Base-by-base conservation (phyloP, 345 rosid genomes). In the Populus ilicifolia region DNA sequence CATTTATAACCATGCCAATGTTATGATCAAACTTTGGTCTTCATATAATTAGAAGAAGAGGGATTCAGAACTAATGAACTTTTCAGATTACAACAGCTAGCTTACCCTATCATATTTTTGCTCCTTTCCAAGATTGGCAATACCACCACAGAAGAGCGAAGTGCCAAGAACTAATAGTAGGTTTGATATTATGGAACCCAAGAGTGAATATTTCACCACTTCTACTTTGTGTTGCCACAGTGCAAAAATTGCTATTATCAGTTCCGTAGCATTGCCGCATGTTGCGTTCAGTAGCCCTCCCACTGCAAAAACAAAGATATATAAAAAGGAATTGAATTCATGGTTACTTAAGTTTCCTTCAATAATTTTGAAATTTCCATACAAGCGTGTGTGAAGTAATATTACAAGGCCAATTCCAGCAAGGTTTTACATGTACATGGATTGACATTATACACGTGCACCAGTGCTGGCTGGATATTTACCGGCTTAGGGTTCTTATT, bases 231-330 rank as follows among this genome's bases (percentile, higher is more conserved):
- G 62, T 54, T 87, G 80, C 77, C 75, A 70, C 12, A 95, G 87
- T 54, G 98, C 99, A 25, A 95, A 83, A 62, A 92, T 81, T 43
- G 98, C 97, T 56, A 95, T 93, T 70, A 95, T 95, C 33, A 95
- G 86, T 81, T 95, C 99, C 0, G 98, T 92, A 0, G 96, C 98
- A 83, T 95, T 95, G 41, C 99, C 99, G 80, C 99, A 92, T 29
- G 98, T 93, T 48, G 99, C 99, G 72, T 95, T 95, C 75, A 95
- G 78, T 59, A 95, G 85, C 25, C 99, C 98, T 21, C 99, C 98
- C 73, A 95, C 98, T 93, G 86, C 67, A 69, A 71, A 72, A 76
- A 5, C 70, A 67, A 23, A n/a, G 36, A 65, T 35, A 46, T 4
- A 13, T 46, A 61, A 18, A 8, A 65, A 65, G 64, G 29, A 59